phyloP scores from a whole-genome alignment of 2,329 filamentous ascomycete genomes.

The Westerdykella ornata region DNA sequence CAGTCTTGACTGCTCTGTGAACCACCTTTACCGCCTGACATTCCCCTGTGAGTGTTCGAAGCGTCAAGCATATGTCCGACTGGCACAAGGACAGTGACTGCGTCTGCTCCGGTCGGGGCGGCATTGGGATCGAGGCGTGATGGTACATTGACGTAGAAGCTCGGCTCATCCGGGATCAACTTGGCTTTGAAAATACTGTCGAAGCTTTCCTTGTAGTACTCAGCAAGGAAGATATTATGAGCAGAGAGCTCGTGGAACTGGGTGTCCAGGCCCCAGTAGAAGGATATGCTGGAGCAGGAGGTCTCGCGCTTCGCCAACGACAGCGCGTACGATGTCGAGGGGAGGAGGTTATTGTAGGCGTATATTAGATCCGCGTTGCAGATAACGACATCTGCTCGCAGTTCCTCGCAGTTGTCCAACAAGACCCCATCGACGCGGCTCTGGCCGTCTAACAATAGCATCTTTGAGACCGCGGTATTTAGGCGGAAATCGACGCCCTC shows the following conservation, averaged over 20 bases:
- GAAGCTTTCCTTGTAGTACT: constrained; percentile 66
- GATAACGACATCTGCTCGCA: constrained; percentile 60
- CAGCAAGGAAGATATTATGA: constrained; percentile 73
- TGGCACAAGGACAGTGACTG: constrained; percentile 63
- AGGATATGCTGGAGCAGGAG: constrained; percentile 67
- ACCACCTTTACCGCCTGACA: constrained; percentile 36
- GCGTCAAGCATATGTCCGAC: constrained; percentile 57
- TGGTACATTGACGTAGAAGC: constrained; percentile 73
- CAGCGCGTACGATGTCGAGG: constrained; percentile 41
- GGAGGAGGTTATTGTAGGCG: constrained; percentile 64
- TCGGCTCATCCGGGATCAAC: constrained; percentile 59
- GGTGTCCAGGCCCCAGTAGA: constrained; percentile 64
- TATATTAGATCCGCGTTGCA: constrained; percentile 71
- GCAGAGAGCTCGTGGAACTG: constrained; percentile 57
- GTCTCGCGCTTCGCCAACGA: constrained; percentile 47
- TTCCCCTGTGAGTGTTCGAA: constrained; percentile 35
- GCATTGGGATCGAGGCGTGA: constrained; percentile 61
- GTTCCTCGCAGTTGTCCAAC: constrained; percentile 51
- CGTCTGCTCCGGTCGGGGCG: constrained; percentile 58
- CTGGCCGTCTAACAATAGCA: constrained; percentile 50
- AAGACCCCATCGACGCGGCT: constrained; percentile 53
- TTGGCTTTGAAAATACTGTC: constrained; percentile 68
- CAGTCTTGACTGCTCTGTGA: constrained; percentile 51
- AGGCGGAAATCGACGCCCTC: constrained; percentile 58
- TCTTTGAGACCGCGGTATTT: constrained; percentile 50